These are phyloP conservation scores for Lodderomyces theae DNA, from an alignment of 1,139 yeast species.

Conservation along the genomic window DNA sequence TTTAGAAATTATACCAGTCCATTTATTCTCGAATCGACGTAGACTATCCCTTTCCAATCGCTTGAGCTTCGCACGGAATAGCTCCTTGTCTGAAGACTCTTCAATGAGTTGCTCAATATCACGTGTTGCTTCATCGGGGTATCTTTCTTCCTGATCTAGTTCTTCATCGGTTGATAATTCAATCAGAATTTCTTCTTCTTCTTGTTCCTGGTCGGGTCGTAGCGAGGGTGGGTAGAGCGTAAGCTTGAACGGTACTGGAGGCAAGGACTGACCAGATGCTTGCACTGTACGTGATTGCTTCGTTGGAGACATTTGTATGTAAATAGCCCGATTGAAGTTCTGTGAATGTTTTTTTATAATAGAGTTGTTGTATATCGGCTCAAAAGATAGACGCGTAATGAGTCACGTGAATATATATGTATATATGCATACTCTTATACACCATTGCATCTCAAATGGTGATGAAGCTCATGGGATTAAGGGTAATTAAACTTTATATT, in stretches of 20 bases:
- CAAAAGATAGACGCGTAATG: too few species aligned
- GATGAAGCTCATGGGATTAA: too few species aligned
- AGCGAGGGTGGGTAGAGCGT: conserved; percentile 2
- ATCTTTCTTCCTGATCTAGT: conserved; percentile 3
- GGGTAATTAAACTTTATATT: too few species aligned
- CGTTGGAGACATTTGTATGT: not conserved
- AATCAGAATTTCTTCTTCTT: conserved; percentile 5
- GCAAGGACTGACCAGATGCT: not conserved
- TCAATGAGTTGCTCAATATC: conserved; percentile 6
- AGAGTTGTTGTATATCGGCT: too few species aligned
- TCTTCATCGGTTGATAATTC: conserved; percentile 7
- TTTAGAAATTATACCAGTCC: conserved; percentile 56
- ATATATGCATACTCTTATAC: too few species aligned
- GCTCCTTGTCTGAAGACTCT: not conserved
- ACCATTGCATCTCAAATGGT: too few species aligned
- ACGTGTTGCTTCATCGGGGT: not conserved
- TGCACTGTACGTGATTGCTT: not conserved
- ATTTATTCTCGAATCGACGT: conserved; percentile 36
- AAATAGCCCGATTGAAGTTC: too few species aligned
- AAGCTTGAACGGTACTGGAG: not conserved
- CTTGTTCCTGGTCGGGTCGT: not conserved
- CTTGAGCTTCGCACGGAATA: not conserved
- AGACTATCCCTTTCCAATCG: conserved; percentile 8
- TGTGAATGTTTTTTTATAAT: too few species aligned
- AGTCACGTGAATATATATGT: too few species aligned